A percentile compares a stretch with the other conserved stretches of the same genome.
Evolutionary conservation across 2,329 filamentous ascomycete species (phyloP).

Genomic region (Blumeriella jaapii): DNA sequence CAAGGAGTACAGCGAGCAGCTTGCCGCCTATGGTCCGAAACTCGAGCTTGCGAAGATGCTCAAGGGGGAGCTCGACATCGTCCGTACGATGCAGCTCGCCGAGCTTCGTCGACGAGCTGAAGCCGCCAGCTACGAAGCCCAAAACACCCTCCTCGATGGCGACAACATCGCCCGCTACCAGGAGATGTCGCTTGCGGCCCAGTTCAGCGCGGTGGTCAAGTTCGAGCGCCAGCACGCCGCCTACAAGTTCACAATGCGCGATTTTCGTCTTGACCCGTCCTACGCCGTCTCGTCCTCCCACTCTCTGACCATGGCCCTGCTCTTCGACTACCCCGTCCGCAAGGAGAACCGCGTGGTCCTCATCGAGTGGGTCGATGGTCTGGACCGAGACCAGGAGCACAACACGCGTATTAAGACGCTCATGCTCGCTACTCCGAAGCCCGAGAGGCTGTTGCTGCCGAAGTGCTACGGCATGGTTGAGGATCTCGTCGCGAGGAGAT

Average conservation of each 20-base stretch:
- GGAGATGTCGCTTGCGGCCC: conserved; percentile 16
- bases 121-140: conserved; percentile 17
- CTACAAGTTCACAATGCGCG: conserved; percentile 20
- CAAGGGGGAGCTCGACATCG: conserved; percentile 16
- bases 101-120: conserved; percentile 15
- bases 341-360: conserved; percentile 23
- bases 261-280: conserved; percentile 19
- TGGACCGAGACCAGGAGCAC: conserved; percentile 16
- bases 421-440: conserved; percentile 21
- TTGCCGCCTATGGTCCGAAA: conserved; percentile 15
- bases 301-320: conserved; percentile 20
- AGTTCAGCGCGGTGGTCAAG: conserved; percentile 19
- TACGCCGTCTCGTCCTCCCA: conserved; percentile 16
- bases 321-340: conserved; percentile 21
- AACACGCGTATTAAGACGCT: conserved; percentile 19
- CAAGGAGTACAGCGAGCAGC: conserved; percentile 17
- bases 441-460: conserved; percentile 16
- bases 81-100: conserved; percentile 15
- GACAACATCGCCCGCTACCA: conserved; percentile 10
- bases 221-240: conserved; percentile 18
- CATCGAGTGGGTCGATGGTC: conserved; percentile 19
- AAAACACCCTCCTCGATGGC: conserved; percentile 9
- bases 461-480: conserved; percentile 23
- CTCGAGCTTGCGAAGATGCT: conserved; percentile 16
- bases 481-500: conserved; percentile 13